Conservation (phyloP, 805 yeast species). For the Metschnikowia cerradonensis region DNA sequence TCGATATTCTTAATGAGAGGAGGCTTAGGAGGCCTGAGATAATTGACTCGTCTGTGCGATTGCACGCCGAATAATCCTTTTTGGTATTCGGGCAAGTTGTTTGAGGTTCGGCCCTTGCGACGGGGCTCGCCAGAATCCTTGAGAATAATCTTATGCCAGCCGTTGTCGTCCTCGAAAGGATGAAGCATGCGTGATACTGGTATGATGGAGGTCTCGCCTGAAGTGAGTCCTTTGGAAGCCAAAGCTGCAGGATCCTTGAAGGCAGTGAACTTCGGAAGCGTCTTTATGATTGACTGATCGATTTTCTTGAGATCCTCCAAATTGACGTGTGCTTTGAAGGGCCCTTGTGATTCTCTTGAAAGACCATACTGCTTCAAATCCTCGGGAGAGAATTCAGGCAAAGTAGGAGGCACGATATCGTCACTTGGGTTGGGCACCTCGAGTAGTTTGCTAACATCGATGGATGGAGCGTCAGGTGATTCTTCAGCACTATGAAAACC, state of each 20-base stretch:
- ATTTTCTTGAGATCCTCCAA: conserved; percentile 40
- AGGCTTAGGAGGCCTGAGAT: conserved; percentile 84
- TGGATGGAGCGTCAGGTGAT: conserved; percentile 13
- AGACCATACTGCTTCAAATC: conserved; percentile 24
- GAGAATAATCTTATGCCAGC: conserved; percentile 56
- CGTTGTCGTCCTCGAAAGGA: conserved; percentile 60
- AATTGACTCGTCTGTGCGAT: conserved; percentile 52
- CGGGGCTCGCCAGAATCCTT: conserved; percentile 28
- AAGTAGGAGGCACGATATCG: conserved; percentile 23
- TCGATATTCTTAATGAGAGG: conserved; percentile 80
- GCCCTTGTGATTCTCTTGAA: conserved; percentile 16
- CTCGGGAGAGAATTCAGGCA: conserved; percentile 29
- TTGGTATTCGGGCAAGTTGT: conserved; percentile 40
- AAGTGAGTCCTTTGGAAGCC: background rate
- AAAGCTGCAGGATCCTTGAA: conserved; percentile 34
- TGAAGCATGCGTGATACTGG: conserved; percentile 65
- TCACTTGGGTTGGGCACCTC: conserved; percentile 25
- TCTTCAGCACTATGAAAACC: background rate
- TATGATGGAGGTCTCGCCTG: conserved; percentile 34
- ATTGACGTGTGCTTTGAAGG: conserved; percentile 46
- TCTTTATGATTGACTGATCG: conserved; percentile 45
- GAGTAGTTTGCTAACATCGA: conserved; percentile 37
- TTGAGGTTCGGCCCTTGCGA: background rate
- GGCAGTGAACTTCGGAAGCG: conserved; percentile 46
- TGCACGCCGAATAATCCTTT: conserved; percentile 57